phyloP scores from a whole-genome alignment of 2,329 filamentous ascomycete species.

The Colletotrichum sp. region DNA sequence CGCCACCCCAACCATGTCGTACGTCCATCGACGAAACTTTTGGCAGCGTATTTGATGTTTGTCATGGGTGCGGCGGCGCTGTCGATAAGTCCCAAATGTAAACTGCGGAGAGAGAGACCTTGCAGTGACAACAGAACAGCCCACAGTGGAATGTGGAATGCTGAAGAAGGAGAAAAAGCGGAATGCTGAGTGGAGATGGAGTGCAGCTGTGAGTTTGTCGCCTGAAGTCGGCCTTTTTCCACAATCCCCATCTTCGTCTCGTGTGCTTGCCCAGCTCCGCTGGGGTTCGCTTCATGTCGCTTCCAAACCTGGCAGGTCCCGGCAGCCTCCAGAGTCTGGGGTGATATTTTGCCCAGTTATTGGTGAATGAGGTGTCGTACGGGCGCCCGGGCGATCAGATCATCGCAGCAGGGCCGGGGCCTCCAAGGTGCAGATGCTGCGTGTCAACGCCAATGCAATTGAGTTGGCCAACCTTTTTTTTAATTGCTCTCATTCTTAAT shows the following conservation, averaged over 20 bases:
- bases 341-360: background rate
- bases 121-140: background rate
- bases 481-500: background rate
- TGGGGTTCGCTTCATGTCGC: constrained; percentile 1
- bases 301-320: constrained; percentile 2
- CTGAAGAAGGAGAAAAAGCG: background rate
- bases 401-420: background rate
- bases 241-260: constrained; percentile 10
- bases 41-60: constrained; percentile 9
- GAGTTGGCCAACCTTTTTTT: background rate
- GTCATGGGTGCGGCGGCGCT: background rate
- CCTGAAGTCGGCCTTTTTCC: background rate
- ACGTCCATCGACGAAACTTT: constrained; percentile 1
- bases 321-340: background rate
- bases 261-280: constrained; percentile 8
- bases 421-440: background rate
- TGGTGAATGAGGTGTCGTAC: background rate
- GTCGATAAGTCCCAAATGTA: background rate
- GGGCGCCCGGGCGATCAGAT: constrained; percentile 12
- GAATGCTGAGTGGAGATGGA: constrained; percentile 3
- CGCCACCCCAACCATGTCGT: background rate
- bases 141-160: background rate
- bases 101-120: background rate
- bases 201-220: background rate
- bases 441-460: constrained; percentile 5